A percentile compares a stretch with the other conserved stretches of the same genome.
Conservation (phyloP, 352 stramenopile genomes). For the Phytophthora sansomeana region DNA sequence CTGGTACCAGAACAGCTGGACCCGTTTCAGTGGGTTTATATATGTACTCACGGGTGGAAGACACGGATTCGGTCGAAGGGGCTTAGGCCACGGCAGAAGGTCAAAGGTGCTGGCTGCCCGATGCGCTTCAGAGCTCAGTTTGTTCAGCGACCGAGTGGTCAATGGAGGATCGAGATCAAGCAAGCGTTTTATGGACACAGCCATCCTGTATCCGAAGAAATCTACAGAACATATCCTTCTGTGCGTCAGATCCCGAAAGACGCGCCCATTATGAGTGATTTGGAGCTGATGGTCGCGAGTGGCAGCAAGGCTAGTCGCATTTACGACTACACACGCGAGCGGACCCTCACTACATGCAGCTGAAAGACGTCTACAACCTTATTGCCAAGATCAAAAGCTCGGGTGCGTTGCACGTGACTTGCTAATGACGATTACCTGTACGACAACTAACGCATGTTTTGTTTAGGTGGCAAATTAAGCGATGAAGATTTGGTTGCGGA, state of each 20-base stretch:
- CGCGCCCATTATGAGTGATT: neutral
- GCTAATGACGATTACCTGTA: too few species aligned
- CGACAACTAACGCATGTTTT: too few species aligned
- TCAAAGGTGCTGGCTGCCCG: neutral
- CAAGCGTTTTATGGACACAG: constrained; percentile 2
- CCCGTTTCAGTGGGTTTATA: constrained; percentile 13
- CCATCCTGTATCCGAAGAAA: neutral
- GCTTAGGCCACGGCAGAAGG: neutral
- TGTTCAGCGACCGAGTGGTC: neutral
- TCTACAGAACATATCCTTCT: constrained; percentile 1
- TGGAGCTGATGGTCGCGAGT: constrained; percentile 11
- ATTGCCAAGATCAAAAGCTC: neutral
- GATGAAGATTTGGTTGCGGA: constrained; percentile 1
- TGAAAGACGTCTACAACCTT: constrained; percentile 14
- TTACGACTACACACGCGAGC: constrained; percentile 10
- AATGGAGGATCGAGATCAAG: constrained; percentile 11
- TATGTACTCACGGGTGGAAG: constrained; percentile 23
- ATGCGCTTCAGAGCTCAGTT: constrained; percentile 5
- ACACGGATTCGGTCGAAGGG: constrained; percentile 1
- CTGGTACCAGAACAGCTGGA: constrained; percentile 8
- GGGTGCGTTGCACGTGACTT: too few species aligned
- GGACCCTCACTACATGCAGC: neutral
- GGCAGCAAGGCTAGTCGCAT: constrained; percentile 31
- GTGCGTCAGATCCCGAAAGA: neutral
- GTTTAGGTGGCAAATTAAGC: too few species aligned